Percentiles rank a stretch among this genome's conserved stretches.
Conservation (phyloP, 768 basidiomycete genomes). For the Fistulinella prunicolor region DNA sequence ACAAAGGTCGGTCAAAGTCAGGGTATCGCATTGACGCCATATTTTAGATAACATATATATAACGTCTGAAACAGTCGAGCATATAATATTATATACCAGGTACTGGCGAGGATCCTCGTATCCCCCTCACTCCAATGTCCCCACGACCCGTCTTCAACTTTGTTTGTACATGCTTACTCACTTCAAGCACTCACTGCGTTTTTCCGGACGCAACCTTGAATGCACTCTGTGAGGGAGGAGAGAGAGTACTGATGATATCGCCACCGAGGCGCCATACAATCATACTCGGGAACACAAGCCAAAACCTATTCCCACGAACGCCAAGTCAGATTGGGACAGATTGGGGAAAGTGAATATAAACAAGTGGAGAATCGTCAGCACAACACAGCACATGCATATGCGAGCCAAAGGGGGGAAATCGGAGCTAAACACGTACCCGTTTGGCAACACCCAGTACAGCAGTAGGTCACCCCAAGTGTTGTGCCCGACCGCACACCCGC, state of each 20-base stretch:
- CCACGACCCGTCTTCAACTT: no score
- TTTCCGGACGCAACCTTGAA: slow-evolving; percentile 34
- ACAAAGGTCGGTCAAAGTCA: no score
- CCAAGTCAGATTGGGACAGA: no score
- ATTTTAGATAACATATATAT: no score
- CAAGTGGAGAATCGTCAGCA: slow-evolving; percentile 5
- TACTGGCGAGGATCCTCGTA: no score
- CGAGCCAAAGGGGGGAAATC: background rate
- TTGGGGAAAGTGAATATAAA: background rate
- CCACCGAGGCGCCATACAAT: slow-evolving; percentile 59
- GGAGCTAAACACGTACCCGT: slow-evolving; percentile 59
- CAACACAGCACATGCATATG: background rate
- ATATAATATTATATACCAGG: no score
- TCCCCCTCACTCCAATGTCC: no score
- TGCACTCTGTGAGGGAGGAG: slow-evolving; percentile 22
- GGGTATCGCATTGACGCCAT: no score
- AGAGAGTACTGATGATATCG: slow-evolving; percentile 53
- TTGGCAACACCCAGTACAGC: slow-evolving; percentile 70
- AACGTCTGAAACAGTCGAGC: no score
- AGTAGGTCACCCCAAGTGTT: slow-evolving; percentile 53
- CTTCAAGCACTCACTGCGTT: no score
- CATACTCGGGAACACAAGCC: slow-evolving; percentile 69
- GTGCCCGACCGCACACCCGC: slow-evolving; percentile 71
- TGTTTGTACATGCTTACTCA: no score
- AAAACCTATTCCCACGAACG: slow-evolving; percentile 46